phyloP scores from a whole-genome alignment of 805 yeast species.

The Barnettozyma botsteinii region DNA sequence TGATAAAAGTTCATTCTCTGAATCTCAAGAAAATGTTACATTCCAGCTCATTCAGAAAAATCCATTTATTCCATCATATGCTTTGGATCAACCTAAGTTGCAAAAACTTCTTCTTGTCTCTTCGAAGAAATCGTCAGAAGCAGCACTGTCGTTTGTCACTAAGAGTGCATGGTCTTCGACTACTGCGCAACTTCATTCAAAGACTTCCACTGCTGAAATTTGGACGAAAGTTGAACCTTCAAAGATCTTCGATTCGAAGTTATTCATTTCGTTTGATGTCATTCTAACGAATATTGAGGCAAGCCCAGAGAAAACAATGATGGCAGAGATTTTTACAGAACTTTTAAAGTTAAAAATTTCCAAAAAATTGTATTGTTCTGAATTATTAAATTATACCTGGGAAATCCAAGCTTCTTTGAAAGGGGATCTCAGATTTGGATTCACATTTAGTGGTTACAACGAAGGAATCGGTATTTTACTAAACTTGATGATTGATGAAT shows the following conservation, averaged over 20 bases:
- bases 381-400: constrained; percentile 52
- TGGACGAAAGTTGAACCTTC: constrained; percentile 44
- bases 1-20: neutral
- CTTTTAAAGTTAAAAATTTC: constrained; percentile 38
- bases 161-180: constrained; percentile 24
- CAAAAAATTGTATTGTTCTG: constrained; percentile 44
- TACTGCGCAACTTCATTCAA: constrained; percentile 34
- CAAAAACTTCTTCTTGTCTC: constrained; percentile 23
- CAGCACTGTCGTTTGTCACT: constrained; percentile 30
- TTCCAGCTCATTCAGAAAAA: constrained; percentile 22
- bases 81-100: constrained; percentile 25
- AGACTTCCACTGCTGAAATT: constrained; percentile 36
- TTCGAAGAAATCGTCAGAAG: constrained; percentile 23
- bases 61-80: constrained; percentile 31
- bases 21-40: neutral
- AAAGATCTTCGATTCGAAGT: constrained; percentile 26
- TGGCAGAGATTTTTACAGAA: constrained; percentile 49
- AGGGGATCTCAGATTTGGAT: constrained; percentile 46
- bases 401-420: constrained; percentile 47
- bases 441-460: constrained; percentile 51
- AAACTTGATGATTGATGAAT: constrained; percentile 27
- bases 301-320: constrained; percentile 36
- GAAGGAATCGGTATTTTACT: constrained; percentile 35
- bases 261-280: constrained; percentile 43
- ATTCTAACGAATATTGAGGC: constrained; percentile 27